Evolutionary conservation across 1,139 yeast species (phyloP).

Genomic region (Suhomyces ambrosiae): DNA sequence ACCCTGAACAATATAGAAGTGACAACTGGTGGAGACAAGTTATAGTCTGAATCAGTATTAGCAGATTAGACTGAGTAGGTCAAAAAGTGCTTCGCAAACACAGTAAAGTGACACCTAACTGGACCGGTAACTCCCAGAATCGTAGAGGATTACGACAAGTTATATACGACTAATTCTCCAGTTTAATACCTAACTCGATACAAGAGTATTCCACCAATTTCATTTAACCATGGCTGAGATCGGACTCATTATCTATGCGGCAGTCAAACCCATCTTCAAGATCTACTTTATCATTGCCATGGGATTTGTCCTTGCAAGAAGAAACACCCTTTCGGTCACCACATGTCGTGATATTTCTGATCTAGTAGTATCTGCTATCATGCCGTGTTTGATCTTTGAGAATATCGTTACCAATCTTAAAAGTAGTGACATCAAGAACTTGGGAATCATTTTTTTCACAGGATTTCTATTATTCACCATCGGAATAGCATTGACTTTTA

Average conservation of each 20-base stretch:
- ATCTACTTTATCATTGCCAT: slow-evolving; percentile 73
- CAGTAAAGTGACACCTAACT: no score
- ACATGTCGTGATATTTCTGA: slow-evolving; percentile 75
- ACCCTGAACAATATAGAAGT: no score
- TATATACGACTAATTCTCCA: no score
- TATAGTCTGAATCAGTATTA: no score
- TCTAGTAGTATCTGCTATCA: slow-evolving; percentile 66
- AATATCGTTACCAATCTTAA: slow-evolving; percentile 72
- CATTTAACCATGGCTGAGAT: slow-evolving; percentile 23
- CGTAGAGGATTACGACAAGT: no score
- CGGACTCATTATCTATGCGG: slow-evolving; percentile 74
- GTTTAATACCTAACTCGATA: no score
- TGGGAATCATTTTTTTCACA: slow-evolving; percentile 70
- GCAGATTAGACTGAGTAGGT: no score
- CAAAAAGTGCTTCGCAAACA: no score
- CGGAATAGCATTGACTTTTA: slow-evolving; percentile 41
- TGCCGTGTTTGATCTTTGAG: slow-evolving; percentile 79
- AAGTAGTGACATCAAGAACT: slow-evolving; percentile 69
- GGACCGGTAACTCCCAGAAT: no score
- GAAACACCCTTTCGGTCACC: slow-evolving; percentile 69
- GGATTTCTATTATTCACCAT: slow-evolving; percentile 46
- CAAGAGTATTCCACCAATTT: no score
- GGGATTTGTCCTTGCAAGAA: slow-evolving; percentile 69
- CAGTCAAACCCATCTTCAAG: slow-evolving; percentile 86
- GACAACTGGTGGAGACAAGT: no score